Percentiles rank a stretch among this genome's conserved stretches.
phyloP scores from a whole-genome alignment of 2,329 filamentous ascomycete species.

The Dactylellina cionopaga region DNA sequence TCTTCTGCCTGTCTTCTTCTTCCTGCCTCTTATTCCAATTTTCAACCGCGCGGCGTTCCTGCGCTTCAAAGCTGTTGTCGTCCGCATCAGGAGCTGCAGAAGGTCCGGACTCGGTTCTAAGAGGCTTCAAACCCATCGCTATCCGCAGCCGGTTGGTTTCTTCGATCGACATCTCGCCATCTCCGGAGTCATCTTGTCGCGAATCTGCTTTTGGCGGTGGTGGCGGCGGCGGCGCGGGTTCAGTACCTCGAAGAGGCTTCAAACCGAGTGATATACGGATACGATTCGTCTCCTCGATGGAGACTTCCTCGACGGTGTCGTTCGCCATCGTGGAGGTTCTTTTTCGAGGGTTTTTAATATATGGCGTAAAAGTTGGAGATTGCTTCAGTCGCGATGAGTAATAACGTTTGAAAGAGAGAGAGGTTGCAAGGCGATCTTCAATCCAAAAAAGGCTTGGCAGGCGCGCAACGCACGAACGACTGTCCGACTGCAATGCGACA shows the following conservation, averaged over 20 bases:
- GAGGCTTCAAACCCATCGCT: constrained; percentile 86
- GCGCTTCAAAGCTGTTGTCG: constrained; percentile 74
- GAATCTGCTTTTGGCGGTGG: constrained; percentile 62
- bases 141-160: constrained; percentile 92
- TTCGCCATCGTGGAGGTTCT: constrained; percentile 28
- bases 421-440: constrained; percentile 1
- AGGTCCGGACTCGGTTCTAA: constrained; percentile 73
- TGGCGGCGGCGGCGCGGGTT: constrained; percentile 64
- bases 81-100: constrained; percentile 60
- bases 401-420: neutral
- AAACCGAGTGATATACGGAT: constrained; percentile 88
- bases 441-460: constrained; percentile 14
- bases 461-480: constrained; percentile 36
- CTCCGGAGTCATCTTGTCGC: constrained; percentile 62
- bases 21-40: constrained; percentile 68
- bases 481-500: neutral
- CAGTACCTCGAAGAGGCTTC: constrained; percentile 86
- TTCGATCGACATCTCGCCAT: constrained; percentile 75
- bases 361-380: neutral
- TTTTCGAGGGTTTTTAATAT: neutral
- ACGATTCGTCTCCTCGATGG: constrained; percentile 93
- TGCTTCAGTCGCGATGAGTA: constrained; percentile 34
- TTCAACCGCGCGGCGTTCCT: constrained; percentile 63
- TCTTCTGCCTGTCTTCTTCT: constrained; percentile 77
- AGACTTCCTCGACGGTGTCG: constrained; percentile 61